These are phyloP conservation scores for Aschersonia sp. DNA, from an alignment of 2,329 filamentous ascomycete species.

Conservation along the genomic window DNA sequence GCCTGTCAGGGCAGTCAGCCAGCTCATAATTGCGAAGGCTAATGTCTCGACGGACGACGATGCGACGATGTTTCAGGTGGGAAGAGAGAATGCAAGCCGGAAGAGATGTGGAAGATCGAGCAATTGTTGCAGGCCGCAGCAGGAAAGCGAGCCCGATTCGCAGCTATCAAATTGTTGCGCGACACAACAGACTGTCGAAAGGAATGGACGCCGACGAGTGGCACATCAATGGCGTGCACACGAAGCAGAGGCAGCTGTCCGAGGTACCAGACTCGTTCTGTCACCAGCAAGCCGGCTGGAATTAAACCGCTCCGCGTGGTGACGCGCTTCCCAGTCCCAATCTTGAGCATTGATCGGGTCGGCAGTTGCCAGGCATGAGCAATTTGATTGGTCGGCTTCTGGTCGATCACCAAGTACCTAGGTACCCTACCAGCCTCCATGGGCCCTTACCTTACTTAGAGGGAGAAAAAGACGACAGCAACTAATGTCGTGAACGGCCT, in stretches of 20 bases:
- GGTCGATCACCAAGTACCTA: no score
- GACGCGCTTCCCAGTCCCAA: not conserved
- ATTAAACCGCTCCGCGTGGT: not conserved
- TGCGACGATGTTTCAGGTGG: slow-evolving; percentile 2
- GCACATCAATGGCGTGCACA: no score
- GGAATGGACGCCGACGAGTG: no score
- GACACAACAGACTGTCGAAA: no score
- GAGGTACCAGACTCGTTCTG: no score
- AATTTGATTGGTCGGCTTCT: not conserved
- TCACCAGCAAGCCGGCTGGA: not conserved
- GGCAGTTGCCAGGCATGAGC: not conserved
- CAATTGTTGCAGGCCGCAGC: not conserved
- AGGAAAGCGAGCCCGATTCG: no score
- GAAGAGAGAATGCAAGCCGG: not conserved
- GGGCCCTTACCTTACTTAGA: no score
- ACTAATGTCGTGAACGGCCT: no score
- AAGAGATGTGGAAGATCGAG: not conserved
- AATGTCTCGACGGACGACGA: not conserved
- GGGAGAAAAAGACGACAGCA: no score
- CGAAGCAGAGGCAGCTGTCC: no score
- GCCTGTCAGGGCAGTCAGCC: slow-evolving; percentile 35
- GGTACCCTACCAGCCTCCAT: no score
- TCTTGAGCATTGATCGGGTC: not conserved
- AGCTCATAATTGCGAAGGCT: slow-evolving; percentile 15
- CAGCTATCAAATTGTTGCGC: no score